Conservation (phyloP, 495 filamentous ascomycete genomes). For the Parathielavia appendiculata region DNA sequence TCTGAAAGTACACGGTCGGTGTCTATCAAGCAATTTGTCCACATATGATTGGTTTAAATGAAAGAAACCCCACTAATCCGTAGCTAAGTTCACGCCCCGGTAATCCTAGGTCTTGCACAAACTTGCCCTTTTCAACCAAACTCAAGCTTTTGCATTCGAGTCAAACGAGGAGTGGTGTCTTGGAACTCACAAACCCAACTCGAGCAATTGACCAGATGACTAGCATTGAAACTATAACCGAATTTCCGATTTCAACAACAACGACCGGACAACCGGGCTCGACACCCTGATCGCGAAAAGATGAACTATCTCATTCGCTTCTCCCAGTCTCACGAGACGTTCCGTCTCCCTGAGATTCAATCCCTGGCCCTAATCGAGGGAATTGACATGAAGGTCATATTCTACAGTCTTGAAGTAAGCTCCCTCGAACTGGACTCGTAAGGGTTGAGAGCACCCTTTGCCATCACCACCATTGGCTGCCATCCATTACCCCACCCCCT, state of each 20-base stretch:
- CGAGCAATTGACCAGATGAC: background rate
- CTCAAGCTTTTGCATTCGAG: background rate
- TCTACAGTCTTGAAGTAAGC: conserved; percentile 67
- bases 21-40: background rate
- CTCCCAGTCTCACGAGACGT: conserved; percentile 83
- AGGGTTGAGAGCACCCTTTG: too few species aligned
- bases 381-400: conserved; percentile 63
- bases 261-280: too few species aligned
- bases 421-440: too few species aligned
- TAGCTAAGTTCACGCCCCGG: conserved; percentile 7
- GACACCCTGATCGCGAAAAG: conserved; percentile 32
- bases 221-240: background rate
- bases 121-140: conserved; percentile 5
- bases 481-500: conserved; percentile 13
- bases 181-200: background rate
- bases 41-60: conserved; percentile 4
- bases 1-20: background rate
- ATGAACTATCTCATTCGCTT: conserved; percentile 87
- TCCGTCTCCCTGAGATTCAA: conserved; percentile 80
- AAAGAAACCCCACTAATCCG: too few species aligned
- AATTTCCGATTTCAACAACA: background rate
- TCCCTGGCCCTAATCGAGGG: conserved; percentile 66
- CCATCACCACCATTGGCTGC: background rate
- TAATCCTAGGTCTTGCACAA: conserved; percentile 13
- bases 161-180: background rate